These are phyloP conservation scores for Ophiostoma perfectum DNA, from an alignment of 2,329 filamentous ascomycete species.

Conservation along the genomic window DNA sequence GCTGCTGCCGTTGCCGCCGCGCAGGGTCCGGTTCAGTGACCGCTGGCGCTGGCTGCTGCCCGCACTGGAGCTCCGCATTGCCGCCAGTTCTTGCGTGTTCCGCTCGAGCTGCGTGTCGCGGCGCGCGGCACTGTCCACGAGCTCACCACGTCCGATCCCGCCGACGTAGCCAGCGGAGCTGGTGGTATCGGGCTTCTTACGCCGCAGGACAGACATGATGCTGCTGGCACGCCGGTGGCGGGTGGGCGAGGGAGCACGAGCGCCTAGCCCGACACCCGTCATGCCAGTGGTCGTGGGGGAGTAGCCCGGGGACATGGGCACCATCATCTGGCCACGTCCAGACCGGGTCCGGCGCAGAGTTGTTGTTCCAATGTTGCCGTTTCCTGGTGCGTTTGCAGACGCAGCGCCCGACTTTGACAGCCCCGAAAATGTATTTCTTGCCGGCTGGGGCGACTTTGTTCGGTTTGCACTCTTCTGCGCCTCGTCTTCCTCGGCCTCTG, in stretches of 20 bases:
- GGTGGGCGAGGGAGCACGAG: constrained; percentile 23
- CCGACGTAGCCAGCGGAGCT: constrained; percentile 31
- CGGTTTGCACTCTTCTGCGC: background rate
- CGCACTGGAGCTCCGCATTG: constrained; percentile 38
- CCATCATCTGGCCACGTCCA: constrained; percentile 37
- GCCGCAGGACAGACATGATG: constrained; percentile 57
- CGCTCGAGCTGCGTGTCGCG: constrained; percentile 59
- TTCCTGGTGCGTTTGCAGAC: background rate
- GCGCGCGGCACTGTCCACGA: constrained; percentile 53
- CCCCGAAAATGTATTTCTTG: background rate
- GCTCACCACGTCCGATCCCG: constrained; percentile 47
- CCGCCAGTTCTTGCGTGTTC: constrained; percentile 47
- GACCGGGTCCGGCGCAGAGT: constrained; percentile 40
- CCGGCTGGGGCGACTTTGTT: background rate
- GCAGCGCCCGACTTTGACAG: no score
- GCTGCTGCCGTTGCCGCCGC: background rate
- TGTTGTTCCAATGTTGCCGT: constrained; percentile 24
- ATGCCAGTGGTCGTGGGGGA: constrained; percentile 22
- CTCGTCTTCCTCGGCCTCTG: background rate
- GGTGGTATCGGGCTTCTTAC: constrained; percentile 49
- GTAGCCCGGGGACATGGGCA: constrained; percentile 26
- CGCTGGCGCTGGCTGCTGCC: constrained; percentile 19
- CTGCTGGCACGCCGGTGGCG: constrained; percentile 38
- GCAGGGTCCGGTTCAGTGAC: constrained; percentile 11
- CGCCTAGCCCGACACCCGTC: constrained; percentile 15